Percentiles rank a stretch among this genome's conserved stretches.
Conservation (phyloP, 202 grass and related monocot genomes). For the Hordeum pubiflorum region DNA sequence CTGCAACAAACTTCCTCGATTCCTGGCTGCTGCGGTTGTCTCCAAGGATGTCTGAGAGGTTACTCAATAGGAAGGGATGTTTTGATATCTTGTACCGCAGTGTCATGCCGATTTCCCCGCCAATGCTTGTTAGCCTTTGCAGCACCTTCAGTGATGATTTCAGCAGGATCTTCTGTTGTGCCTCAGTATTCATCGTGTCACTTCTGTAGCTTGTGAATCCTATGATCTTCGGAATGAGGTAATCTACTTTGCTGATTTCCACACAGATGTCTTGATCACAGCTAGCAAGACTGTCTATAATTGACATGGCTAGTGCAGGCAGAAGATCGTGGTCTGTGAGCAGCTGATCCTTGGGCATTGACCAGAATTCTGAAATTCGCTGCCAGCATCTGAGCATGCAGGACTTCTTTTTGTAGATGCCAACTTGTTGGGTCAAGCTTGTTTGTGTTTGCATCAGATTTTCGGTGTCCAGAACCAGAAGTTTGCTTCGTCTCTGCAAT, state of each 20-base stretch:
- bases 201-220: not conserved
- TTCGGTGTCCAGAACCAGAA: not conserved
- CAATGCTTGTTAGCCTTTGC: not conserved
- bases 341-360: not conserved
- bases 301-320: not conserved
- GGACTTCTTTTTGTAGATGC: not conserved
- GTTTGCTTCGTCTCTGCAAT: not conserved
- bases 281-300: slow-evolving; percentile 1
- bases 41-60: not conserved
- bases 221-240: slow-evolving; percentile 6
- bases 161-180: not conserved
- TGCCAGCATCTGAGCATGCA: not conserved
- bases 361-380: not conserved
- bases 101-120: not conserved
- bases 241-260: not conserved
- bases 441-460: not conserved
- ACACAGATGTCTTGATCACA: not conserved
- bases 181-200: not conserved
- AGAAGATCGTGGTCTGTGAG: not conserved
- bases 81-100: not conserved
- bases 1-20: not conserved
- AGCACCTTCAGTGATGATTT: not conserved
- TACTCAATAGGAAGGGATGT: not conserved
- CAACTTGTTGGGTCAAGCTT: not conserved
- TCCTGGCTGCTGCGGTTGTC: not conserved